A percentile compares a stretch with the other conserved stretches of the same genome.
Evolutionary conservation across 495 filamentous ascomycete species (phyloP).

Genomic region (Aspergillus leporis): DNA sequence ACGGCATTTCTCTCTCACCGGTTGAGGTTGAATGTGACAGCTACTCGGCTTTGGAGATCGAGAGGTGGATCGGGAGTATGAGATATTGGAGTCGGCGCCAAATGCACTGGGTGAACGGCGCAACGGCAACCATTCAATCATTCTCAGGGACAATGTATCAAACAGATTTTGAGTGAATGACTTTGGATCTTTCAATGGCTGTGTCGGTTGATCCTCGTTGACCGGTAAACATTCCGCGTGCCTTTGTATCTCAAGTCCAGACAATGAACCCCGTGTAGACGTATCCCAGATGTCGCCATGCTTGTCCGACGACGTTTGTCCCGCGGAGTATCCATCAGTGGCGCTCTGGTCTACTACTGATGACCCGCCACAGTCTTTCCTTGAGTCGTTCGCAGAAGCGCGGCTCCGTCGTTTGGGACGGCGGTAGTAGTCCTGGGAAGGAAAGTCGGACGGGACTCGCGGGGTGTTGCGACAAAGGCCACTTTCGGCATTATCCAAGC

Average conservation of each 20-base stretch:
- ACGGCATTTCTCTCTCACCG: constrained; percentile 13
- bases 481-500: constrained; percentile 72
- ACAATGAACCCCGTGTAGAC: background rate
- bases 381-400: constrained; percentile 21
- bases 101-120: constrained; percentile 32
- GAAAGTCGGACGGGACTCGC: constrained; percentile 32
- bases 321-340: background rate
- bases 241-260: constrained; percentile 3
- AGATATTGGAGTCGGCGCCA: constrained; percentile 15
- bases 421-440: constrained; percentile 27
- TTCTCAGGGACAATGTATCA: constrained; percentile 71
- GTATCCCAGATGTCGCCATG: background rate
- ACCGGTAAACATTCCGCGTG: constrained; percentile 20
- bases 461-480: constrained; percentile 66
- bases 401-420: constrained; percentile 34
- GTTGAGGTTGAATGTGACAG: constrained; percentile 9
- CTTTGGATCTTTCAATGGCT: constrained; percentile 70
- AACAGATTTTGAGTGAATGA: constrained; percentile 85
- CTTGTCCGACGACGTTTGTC: background rate
- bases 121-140: constrained; percentile 77
- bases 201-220: constrained; percentile 37
- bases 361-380: constrained; percentile 10
- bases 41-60: constrained; percentile 19
- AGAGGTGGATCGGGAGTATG: background rate
- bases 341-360: background rate